A percentile compares a stretch with the other conserved stretches of the same genome.
phyloP scores from a whole-genome alignment of 2,329 filamentous ascomycete species.

The Colletotrichum plurivorum region DNA sequence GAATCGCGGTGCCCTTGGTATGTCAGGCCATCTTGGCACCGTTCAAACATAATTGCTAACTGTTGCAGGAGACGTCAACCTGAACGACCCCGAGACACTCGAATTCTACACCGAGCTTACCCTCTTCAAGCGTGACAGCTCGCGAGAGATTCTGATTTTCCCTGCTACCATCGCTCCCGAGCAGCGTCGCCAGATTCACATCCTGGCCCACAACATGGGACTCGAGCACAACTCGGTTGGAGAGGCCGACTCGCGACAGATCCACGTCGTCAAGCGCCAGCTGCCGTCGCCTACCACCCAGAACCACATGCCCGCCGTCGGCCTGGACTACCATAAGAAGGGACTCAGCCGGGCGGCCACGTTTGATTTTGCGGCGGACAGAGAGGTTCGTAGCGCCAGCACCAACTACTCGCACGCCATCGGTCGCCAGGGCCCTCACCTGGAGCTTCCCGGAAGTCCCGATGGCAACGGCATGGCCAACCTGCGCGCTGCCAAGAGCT shows the following conservation, averaged over 20 bases:
- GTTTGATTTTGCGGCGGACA: constrained; percentile 91
- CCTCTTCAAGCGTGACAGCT: constrained; percentile 86
- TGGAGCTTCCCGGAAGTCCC: constrained; percentile 88
- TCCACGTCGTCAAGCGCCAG: constrained; percentile 85
- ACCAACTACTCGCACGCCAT: constrained; percentile 80
- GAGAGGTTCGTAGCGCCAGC: constrained; percentile 75
- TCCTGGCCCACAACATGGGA: constrained; percentile 94
- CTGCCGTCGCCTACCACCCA: constrained; percentile 66
- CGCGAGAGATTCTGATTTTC: constrained; percentile 87
- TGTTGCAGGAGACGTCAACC: constrained; percentile 77
- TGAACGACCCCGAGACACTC: constrained; percentile 91
- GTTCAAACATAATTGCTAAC: background rate
- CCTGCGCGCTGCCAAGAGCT: constrained; percentile 94
- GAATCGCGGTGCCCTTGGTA: constrained; percentile 50
- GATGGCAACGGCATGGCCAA: constrained; percentile 74
- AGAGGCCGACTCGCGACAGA: constrained; percentile 87
- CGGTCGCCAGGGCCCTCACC: constrained; percentile 85
- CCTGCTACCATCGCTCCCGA: constrained; percentile 83
- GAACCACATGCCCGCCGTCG: constrained; percentile 75
- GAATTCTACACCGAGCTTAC: constrained; percentile 92
- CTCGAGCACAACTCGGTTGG: constrained; percentile 93
- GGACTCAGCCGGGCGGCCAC: constrained; percentile 95
- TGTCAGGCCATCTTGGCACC: background rate
- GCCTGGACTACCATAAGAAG: constrained; percentile 83
- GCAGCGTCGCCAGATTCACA: constrained; percentile 92